Evolutionary conservation across 257 asterid species (phyloP).

Genomic region (Petunia secreta): DNA sequence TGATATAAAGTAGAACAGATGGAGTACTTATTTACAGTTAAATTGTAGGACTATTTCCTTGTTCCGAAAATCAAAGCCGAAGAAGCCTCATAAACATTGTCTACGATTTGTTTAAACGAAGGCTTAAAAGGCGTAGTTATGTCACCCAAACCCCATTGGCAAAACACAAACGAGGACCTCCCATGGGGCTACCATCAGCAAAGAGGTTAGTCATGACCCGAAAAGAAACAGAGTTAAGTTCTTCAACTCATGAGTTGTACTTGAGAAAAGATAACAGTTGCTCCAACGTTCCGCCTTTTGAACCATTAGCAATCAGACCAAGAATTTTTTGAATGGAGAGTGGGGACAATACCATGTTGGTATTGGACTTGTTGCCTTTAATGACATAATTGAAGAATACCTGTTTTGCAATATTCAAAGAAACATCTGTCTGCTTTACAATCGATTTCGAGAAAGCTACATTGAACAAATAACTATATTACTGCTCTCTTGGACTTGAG

Average conservation of each 20-base stretch:
- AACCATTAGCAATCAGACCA: constrained; percentile 32
- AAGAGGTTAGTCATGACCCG: constrained; percentile 47
- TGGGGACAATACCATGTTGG: constrained; percentile 32
- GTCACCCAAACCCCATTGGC: constrained; percentile 63
- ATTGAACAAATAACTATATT: not conserved
- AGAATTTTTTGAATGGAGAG: constrained; percentile 28
- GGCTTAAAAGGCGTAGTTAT: constrained; percentile 48
- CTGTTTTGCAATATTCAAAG: constrained; percentile 47
- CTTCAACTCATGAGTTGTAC: constrained; percentile 1
- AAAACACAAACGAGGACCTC: constrained; percentile 53
- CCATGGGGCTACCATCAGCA: constrained; percentile 51
- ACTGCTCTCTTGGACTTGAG: no score
- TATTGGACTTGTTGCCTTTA: constrained; percentile 22
- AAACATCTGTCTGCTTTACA: constrained; percentile 47
- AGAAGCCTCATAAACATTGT: constrained; percentile 51
- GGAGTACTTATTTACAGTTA: no score
- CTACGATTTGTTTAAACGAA: constrained; percentile 41
- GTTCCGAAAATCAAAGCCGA: constrained; percentile 48
- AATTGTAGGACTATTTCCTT: constrained; percentile 38
- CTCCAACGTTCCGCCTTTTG: constrained; percentile 21
- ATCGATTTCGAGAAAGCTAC: constrained; percentile 52
- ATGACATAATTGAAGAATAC: constrained; percentile 40
- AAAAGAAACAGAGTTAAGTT: constrained; percentile 39
- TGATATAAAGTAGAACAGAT: no score
- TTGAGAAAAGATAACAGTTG: constrained; percentile 32